Evolutionary conservation across 257 asterid species (phyloP).

Genomic region (Forsythia suspensa): DNA sequence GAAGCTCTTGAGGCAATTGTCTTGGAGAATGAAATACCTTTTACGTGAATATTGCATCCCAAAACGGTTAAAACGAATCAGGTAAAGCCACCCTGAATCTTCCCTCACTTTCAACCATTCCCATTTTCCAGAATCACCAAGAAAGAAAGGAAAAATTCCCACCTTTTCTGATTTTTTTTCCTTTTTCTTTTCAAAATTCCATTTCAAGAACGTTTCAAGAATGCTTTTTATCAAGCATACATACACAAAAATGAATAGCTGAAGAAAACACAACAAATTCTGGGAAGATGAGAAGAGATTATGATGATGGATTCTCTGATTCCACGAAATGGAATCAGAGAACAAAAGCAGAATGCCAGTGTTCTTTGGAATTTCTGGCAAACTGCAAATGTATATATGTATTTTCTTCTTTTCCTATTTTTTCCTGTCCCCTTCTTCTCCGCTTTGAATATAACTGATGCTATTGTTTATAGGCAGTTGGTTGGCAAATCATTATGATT

Average conservation of each 20-base stretch:
- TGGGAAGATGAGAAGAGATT: slow-evolving; percentile 38
- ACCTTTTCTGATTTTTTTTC: slow-evolving; percentile 10
- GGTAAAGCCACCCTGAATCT: slow-evolving; percentile 85
- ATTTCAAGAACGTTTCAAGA: slow-evolving; percentile 23
- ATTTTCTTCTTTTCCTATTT: neutral
- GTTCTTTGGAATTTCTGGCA: slow-evolving; percentile 23
- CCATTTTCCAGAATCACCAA: slow-evolving; percentile 29
- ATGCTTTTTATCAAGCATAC: slow-evolving; percentile 18
- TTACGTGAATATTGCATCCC: slow-evolving; percentile 86
- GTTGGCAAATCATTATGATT: neutral
- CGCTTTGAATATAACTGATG: slow-evolving; percentile 34
- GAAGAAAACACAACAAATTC: slow-evolving; percentile 10
- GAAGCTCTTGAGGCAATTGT: slow-evolving; percentile 81
- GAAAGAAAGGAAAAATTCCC: slow-evolving; percentile 25
- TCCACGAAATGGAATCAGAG: slow-evolving; percentile 78
- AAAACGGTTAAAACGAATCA: slow-evolving; percentile 71
- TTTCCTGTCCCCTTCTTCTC: slow-evolving; percentile 29
- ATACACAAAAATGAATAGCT: slow-evolving; percentile 10
- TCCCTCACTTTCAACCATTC: slow-evolving; percentile 50
- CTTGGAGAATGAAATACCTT: slow-evolving; percentile 79
- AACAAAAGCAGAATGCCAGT: slow-evolving; percentile 43
- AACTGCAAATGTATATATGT: slow-evolving; percentile 12
- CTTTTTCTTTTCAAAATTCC: slow-evolving; percentile 27
- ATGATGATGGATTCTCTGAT: slow-evolving; percentile 61
- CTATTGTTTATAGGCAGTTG: slow-evolving; percentile 29